phyloP scores from a whole-genome alignment of 2,329 filamentous ascomycete genomes.

The Mariannaea sp. region DNA sequence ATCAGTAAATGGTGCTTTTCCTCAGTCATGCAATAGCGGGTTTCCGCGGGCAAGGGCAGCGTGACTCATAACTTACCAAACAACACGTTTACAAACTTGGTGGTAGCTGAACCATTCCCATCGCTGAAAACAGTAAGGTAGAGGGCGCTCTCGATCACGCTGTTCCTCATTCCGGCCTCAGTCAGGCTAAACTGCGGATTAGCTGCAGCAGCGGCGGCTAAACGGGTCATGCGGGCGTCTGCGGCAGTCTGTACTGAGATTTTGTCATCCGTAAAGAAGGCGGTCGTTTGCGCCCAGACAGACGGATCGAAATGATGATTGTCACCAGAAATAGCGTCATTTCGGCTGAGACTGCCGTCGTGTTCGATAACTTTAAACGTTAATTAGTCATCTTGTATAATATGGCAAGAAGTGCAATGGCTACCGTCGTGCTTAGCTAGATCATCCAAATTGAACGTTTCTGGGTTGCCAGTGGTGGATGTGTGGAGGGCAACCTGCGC shows the following conservation, averaged over 20 bases:
- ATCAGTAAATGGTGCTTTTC: too few relatives aligned
- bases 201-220: not conserved
- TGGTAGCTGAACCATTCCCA: too few relatives aligned
- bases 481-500: constrained; percentile 3
- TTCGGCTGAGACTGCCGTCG: constrained; percentile 9
- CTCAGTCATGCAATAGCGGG: too few relatives aligned
- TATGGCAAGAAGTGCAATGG: too few relatives aligned
- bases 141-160: constrained; percentile 1
- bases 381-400: too few relatives aligned
- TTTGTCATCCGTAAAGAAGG: not conserved
- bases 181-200: constrained; percentile 6
- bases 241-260: not conserved
- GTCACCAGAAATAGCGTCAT: constrained; percentile 9
- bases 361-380: constrained; percentile 13
- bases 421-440: constrained; percentile 9
- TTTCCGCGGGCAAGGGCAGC: too few relatives aligned
- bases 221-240: not conserved
- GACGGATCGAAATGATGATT: constrained; percentile 7
- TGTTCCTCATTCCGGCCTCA: not conserved
- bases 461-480: not conserved
- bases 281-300: not conserved
- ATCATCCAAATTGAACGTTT: constrained; percentile 3
- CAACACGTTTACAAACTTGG: too few relatives aligned
- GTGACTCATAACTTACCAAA: too few relatives aligned
- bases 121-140: too few relatives aligned